Percentiles rank a stretch among this genome's conserved stretches.
Conservation (phyloP, 352 stramenopile genomes). For the Globisporangium echinulatum region DNA sequence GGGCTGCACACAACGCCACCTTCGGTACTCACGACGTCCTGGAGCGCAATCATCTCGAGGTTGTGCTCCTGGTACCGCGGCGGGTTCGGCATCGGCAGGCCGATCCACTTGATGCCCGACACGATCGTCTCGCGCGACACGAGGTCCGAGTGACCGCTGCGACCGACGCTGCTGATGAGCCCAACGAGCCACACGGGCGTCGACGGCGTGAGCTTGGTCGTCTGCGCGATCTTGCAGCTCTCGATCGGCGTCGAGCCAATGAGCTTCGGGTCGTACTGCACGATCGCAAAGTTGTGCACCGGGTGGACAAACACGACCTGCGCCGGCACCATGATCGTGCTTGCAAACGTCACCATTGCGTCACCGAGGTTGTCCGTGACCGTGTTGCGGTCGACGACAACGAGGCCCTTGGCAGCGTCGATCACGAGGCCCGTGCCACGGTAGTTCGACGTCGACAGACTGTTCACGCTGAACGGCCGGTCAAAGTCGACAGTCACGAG, state of each 20-base stretch:
- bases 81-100: conserved; percentile 70
- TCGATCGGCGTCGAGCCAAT: conserved; percentile 81
- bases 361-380: conserved; percentile 86
- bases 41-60: conserved; percentile 79
- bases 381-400: conserved; percentile 91
- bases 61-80: conserved; percentile 86
- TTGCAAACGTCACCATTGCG: conserved; percentile 87
- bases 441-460: conserved; percentile 81
- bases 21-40: conserved; percentile 79
- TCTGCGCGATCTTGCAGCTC: conserved; percentile 63
- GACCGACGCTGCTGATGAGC: conserved; percentile 75
- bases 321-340: conserved; percentile 83
- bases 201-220: conserved; percentile 45
- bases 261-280: conserved; percentile 87
- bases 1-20: conserved; percentile 73
- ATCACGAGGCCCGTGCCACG: conserved; percentile 86
- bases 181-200: conserved; percentile 83
- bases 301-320: conserved; percentile 90
- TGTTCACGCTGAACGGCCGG: conserved; percentile 82
- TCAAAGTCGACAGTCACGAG: conserved; percentile 85
- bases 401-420: conserved; percentile 77
- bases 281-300: conserved; percentile 90
- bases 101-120: conserved; percentile 83
- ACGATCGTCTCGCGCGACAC: conserved; percentile 84
- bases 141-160: conserved; percentile 72